Evolutionary conservation across 2,329 filamentous ascomycete genomes (phyloP).

Genomic region (Colletotrichum sp.): DNA sequence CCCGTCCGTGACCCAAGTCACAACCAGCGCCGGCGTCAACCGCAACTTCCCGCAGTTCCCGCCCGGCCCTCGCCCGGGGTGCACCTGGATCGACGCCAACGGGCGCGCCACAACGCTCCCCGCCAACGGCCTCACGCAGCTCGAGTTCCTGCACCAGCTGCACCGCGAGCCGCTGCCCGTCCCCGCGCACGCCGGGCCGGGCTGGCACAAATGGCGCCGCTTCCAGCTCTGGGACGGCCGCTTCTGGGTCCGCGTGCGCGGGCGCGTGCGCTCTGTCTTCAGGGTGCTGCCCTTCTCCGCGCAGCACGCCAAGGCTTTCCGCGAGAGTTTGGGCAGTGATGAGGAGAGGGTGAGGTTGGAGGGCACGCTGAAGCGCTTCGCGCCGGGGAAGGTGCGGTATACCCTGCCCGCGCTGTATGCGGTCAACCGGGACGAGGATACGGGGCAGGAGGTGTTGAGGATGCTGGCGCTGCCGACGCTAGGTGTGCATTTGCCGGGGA

Average conservation of each 20-base stretch:
- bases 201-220: conserved; percentile 31
- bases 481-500: conserved; percentile 48
- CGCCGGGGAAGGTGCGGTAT: conserved; percentile 60
- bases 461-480: conserved; percentile 60
- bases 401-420: conserved; percentile 61
- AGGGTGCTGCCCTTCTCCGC: conserved; percentile 50
- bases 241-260: conserved; percentile 61
- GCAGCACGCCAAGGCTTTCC: conserved; percentile 52
- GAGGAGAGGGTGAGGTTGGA: conserved; percentile 39
- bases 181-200: not conserved
- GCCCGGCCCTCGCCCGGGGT: not conserved
- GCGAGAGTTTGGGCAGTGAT: conserved; percentile 41
- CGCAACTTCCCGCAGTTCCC: conserved; percentile 2
- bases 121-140: not conserved
- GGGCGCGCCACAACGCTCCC: not conserved
- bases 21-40: not conserved
- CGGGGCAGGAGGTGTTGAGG: conserved; percentile 32
- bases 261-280: conserved; percentile 46
- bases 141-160: not conserved
- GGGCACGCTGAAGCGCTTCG: conserved; percentile 50
- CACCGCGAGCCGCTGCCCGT: not conserved
- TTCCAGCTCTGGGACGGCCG: conserved; percentile 63
- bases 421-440: conserved; percentile 31
- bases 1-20: conserved; percentile 23
- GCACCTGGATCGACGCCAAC: not conserved